Percentiles rank a stretch among this genome's conserved stretches.
These are phyloP conservation scores for Blastomyces silverae DNA, from an alignment of 2,329 filamentous ascomycete genomes.

Conservation along the genomic window DNA sequence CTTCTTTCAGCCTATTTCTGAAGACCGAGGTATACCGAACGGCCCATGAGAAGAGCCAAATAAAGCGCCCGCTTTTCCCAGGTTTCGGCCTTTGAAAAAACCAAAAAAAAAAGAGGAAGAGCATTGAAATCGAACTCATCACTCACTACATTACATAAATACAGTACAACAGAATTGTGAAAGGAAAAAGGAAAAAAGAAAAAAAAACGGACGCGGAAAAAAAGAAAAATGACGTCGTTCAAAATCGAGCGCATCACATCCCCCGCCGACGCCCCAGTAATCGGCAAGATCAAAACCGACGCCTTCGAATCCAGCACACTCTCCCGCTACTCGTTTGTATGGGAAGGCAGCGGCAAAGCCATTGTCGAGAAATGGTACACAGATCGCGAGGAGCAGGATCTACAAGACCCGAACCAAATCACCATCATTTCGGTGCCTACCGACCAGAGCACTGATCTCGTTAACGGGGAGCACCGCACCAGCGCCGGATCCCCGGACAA, in stretches of 20 bases:
- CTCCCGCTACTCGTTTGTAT: neutral
- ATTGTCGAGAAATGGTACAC: conserved; percentile 12
- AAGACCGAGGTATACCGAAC: neutral
- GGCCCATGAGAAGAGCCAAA: no score
- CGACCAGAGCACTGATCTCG: neutral
- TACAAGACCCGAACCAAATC: conserved; percentile 11
- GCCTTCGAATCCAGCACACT: conserved; percentile 7
- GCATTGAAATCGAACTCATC: neutral
- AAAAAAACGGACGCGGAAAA: neutral
- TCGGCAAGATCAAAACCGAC: conserved; percentile 8
- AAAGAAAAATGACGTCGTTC: neutral
- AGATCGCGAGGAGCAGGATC: conserved; percentile 5
- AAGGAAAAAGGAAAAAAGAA: neutral
- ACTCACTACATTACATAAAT: neutral
- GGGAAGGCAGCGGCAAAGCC: neutral
- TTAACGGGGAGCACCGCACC: neutral
- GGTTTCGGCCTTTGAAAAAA: no score
- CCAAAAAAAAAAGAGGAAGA: neutral
- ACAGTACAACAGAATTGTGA: neutral
- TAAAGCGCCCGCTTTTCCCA: no score
- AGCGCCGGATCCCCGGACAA: neutral
- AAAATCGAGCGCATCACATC: neutral
- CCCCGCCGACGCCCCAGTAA: conserved; percentile 3
- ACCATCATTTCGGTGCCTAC: neutral
- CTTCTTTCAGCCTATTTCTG: neutral